Percentiles rank a stretch among this genome's conserved stretches.
Conservation (phyloP, 1,284 basidiomycete species). For the Boletus smithii region DNA sequence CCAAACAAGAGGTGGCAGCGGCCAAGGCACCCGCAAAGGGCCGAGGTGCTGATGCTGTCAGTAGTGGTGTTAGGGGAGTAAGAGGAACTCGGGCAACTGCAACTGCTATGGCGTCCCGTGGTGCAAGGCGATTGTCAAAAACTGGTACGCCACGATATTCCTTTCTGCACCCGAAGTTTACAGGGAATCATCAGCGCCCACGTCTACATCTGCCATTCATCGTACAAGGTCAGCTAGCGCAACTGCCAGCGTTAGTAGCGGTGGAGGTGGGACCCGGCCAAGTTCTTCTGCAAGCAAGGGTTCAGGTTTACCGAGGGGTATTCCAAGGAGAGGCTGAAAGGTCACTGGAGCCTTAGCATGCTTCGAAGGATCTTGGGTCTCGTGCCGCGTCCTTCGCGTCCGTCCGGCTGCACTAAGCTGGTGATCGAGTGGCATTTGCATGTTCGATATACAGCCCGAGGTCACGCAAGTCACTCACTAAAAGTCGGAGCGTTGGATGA, state of each 20-base stretch:
- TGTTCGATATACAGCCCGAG: conserved; percentile 1
- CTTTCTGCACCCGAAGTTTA: conserved; percentile 8
- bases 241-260: conserved; percentile 21
- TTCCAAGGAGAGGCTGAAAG: conserved; percentile 25
- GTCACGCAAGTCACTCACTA: conserved; percentile 1
- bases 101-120: conserved; percentile 36
- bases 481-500: background rate
- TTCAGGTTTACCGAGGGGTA: conserved; percentile 27
- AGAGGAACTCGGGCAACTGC: conserved; percentile 49
- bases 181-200: conserved; percentile 13
- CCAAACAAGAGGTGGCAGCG: conserved; percentile 25
- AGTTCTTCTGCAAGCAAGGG: conserved; percentile 27
- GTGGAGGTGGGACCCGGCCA: conserved; percentile 23
- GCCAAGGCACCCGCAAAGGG: conserved; percentile 27
- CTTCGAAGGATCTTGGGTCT: background rate
- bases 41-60: conserved; percentile 36
- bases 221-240: conserved; percentile 31
- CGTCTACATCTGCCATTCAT: conserved; percentile 18
- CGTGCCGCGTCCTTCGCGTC: background rate
- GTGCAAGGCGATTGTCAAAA: conserved; percentile 28
- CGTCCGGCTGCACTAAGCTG: background rate
- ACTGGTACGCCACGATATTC: conserved; percentile 17
- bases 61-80: conserved; percentile 52
- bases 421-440: background rate
- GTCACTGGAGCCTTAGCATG: background rate